Conservation (phyloP, 164 flowering plant genomes). For the Umbilicus rupestris region DNA sequence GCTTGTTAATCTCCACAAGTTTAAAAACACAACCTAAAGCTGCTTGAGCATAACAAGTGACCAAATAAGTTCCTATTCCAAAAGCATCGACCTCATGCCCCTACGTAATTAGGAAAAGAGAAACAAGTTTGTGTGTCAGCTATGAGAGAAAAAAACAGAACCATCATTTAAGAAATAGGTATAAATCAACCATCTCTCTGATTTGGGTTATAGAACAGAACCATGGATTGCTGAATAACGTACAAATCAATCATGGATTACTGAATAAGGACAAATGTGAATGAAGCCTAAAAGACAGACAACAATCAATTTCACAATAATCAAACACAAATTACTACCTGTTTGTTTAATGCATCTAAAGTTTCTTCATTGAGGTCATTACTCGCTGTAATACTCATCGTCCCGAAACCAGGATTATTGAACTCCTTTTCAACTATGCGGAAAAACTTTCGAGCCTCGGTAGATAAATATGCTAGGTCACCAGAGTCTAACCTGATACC, state of each 20-base stretch:
- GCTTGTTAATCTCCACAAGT: constrained; percentile 89
- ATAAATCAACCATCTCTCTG: background rate
- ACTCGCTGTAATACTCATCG: constrained; percentile 78
- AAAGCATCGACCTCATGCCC: constrained; percentile 96
- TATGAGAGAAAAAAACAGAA: background rate
- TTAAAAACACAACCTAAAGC: constrained; percentile 98
- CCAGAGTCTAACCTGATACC: constrained; percentile 98
- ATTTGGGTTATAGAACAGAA: no score
- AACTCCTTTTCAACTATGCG: constrained; percentile 69
- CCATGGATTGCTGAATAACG: no score
- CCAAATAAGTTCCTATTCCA: constrained; percentile 95
- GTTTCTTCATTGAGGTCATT: constrained; percentile 99
- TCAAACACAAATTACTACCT: constrained; percentile 34
- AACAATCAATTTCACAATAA: background rate
- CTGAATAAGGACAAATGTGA: background rate
- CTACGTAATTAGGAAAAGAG: constrained; percentile 22
- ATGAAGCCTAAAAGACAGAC: background rate
- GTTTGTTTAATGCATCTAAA: constrained; percentile 93
- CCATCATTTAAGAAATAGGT: background rate
- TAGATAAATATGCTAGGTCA: constrained; percentile 85
- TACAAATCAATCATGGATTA: no score
- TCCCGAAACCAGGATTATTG: constrained; percentile 64
- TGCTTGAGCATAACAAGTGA: constrained; percentile 95
- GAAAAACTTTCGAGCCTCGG: constrained; percentile 77
- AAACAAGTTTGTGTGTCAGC: background rate